Base-by-base conservation (phyloP, 2,329 filamentous ascomycete genomes). In the Cladophialophora bantiana region DNA sequence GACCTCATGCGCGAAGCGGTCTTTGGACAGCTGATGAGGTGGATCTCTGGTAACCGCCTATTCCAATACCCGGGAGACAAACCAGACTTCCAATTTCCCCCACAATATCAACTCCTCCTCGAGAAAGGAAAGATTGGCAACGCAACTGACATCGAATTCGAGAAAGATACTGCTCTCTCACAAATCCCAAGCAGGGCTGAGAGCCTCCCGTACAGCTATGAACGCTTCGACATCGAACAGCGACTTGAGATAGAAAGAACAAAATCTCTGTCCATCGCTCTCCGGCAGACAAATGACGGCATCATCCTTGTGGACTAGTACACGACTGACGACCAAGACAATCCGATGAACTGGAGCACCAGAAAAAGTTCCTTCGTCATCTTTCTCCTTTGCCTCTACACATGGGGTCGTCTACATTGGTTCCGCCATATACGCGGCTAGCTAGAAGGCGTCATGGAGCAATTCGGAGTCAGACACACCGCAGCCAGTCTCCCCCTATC, bases 271-370 rank as follows among this genome's bases (percentile, higher is more conserved):
- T 68, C 76, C 2, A 75, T 78, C 34, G 64, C 64, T 0, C 77
- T 76, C 0, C 71, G 70, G 36, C 74, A 72, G 62, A 77, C 76
- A 31, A 70, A 71, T 36, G 77, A 79, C 42, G 76, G 75, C 20
- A 59, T 70, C 13, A 73, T 75, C 53, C 68, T 78, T 0, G 73
- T 77, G 18, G 75, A 76, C 45, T 78, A 76, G 76, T 78, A 76
- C 66, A 82, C 78, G 42, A 83, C 82, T 13, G 84, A 86, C 66
- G 85, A 88, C 68, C 74, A 78, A 4, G 83, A 79, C 3, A 85
- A 87, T 71, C 85, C 85, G 13, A 72, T 74, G 52, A 77, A 77
- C 58, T 78, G 76, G 76, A 71, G 72, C 1, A 68, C 70, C 50
- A 26, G 36, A 13, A 74, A 74, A 62, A 75, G 74, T 5, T 65